A percentile compares a stretch with the other conserved stretches of the same genome.
Evolutionary conservation across 176 grass and related monocot species (phyloP).

Genomic region (Pharus latifolius): DNA sequence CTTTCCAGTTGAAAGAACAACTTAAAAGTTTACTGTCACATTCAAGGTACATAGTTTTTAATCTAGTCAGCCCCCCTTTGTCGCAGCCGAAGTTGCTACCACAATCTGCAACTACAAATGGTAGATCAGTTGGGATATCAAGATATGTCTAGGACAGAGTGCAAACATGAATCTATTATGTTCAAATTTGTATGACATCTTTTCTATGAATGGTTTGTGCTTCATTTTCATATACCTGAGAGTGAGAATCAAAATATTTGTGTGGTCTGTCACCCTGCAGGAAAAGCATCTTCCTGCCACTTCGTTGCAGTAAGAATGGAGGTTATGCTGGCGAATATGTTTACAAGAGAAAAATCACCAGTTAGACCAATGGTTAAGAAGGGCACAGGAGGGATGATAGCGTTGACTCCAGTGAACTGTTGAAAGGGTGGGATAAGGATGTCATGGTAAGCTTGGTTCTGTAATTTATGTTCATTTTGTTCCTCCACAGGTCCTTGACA

Average conservation of each 20-base stretch:
- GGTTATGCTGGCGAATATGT: constrained; percentile 20
- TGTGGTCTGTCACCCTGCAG: constrained; percentile 18
- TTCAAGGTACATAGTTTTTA: too few relatives aligned
- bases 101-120: constrained; percentile 4
- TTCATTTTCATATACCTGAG: constrained; percentile 4
- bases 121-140: too few relatives aligned
- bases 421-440: constrained; percentile 31
- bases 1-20: too few relatives aligned
- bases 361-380: constrained; percentile 34
- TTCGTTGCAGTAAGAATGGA: constrained; percentile 16
- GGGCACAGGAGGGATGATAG: constrained; percentile 26
- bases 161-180: too few relatives aligned
- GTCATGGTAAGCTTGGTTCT: constrained; percentile 20
- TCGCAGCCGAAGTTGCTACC: constrained; percentile 6
- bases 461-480: constrained; percentile 21
- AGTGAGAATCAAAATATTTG: constrained; percentile 26
- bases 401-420: constrained; percentile 38
- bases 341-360: constrained; percentile 23
- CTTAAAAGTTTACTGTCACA: too few relatives aligned
- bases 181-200: too few relatives aligned
- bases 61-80: too few relatives aligned
- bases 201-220: too few relatives aligned
- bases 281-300: constrained; percentile 20
- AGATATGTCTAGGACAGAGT: too few relatives aligned
- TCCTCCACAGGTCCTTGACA: constrained; percentile 22